Evolutionary conservation across 768 basidiomycete genomes (phyloP), one percentile per base, ranked within the genome.

Genomic region (Boletus reticulatus): DNA sequence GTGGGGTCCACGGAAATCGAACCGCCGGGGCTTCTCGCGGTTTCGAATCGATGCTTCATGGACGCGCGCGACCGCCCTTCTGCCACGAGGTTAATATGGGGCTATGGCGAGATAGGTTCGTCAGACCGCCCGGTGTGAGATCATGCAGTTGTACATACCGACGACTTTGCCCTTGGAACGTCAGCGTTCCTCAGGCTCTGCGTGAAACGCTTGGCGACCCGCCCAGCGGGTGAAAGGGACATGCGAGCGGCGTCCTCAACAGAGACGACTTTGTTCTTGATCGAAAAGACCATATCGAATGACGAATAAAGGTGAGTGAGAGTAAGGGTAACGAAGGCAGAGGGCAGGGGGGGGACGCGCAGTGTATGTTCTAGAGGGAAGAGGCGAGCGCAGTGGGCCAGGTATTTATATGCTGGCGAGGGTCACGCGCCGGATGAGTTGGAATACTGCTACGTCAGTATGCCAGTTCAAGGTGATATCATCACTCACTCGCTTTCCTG

Each of bases 221-320:
- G 45, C 36, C 29, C 34, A 19, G 27, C 10, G 22, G 43, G 56
- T 11, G 22, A 8, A 13, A 24, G 4, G 20, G 58, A 60, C 7
- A 54, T 49, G 49, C 4, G 59, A 47, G 53, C 31, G 54, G 52
- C 17, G 43, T 57, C 53, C 60, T 56, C 50, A 31, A 56, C 27
- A 31, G 59, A 61, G 53, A 50, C 19, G n/a, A 13, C n/a, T 44
- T 56, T 56, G 50, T 56, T 52, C 59, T 61, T 61, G 53, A 56
- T 61, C 59, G 52, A 61, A 50, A 61, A 61, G 59, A 61, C 46
- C 60, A 61, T 60, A 7, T 5, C 9, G 38, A 29, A 48, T 11
- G 47, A 17, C 37, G 37, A 16, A 12, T 22, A 22, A 22, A 22
- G 22, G 22, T 22, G 22, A 22, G 22, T 22, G 22, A 22, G 2